phyloP scores from a whole-genome alignment of 2,329 filamentous ascomycete genomes.

The Aspergillus sp. region DNA sequence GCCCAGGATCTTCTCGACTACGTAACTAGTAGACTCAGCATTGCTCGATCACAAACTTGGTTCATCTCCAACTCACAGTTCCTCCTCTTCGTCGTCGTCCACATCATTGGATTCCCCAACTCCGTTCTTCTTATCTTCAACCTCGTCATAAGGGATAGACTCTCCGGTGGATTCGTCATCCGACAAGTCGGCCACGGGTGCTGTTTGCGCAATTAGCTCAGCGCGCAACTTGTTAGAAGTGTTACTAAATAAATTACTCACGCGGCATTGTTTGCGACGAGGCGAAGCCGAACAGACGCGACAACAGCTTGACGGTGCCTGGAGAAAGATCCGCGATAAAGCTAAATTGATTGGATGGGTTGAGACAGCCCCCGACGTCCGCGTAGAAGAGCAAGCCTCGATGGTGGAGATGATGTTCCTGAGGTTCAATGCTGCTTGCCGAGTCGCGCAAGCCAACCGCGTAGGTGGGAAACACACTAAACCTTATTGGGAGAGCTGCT shows the following conservation, averaged over 20 bases:
- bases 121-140: slow-evolving; percentile 20
- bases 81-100: slow-evolving; percentile 32
- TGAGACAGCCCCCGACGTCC: neutral
- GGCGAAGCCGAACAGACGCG: slow-evolving; percentile 23
- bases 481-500: slow-evolving; percentile 38
- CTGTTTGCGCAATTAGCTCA: slow-evolving; percentile 22
- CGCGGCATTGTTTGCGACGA: slow-evolving; percentile 39
- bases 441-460: slow-evolving; percentile 27
- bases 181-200: slow-evolving; percentile 33
- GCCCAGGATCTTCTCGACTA: slow-evolving; percentile 41
- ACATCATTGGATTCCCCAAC: slow-evolving; percentile 16
- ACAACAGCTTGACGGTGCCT: slow-evolving; percentile 32
- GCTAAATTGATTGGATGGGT: neutral
- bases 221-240: neutral
- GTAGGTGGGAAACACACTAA: slow-evolving; percentile 32
- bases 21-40: slow-evolving; percentile 32
- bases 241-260: slow-evolving; percentile 27
- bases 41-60: slow-evolving; percentile 7
- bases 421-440: slow-evolving; percentile 8
- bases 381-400: neutral
- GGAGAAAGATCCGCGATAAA: neutral
- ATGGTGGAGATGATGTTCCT: slow-evolving; percentile 7
- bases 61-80: slow-evolving; percentile 30
- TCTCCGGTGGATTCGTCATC: slow-evolving; percentile 38
- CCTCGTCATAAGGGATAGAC: slow-evolving; percentile 39